Percentiles rank a stretch among this genome's conserved stretches.
phyloP scores from a whole-genome alignment of 2,329 filamentous ascomycete genomes.

The Fusarium sp. region DNA sequence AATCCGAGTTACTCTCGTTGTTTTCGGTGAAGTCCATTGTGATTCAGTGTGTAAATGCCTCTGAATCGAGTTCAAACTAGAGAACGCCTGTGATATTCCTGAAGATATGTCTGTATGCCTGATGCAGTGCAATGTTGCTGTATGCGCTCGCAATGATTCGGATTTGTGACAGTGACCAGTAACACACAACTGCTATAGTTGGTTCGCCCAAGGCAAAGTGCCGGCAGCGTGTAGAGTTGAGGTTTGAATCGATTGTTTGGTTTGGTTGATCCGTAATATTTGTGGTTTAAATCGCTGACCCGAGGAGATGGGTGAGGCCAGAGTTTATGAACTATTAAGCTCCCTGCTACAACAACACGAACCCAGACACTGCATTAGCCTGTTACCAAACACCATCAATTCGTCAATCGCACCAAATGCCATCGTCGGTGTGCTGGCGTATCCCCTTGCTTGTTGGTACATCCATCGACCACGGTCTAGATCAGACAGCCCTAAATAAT shows the following conservation, averaged over 20 bases:
- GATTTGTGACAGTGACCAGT: slow-evolving; percentile 3
- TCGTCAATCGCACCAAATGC: slow-evolving; percentile 5
- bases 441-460: slow-evolving; percentile 1
- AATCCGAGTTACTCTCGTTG: slow-evolving; percentile 6
- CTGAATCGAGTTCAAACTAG: not conserved
- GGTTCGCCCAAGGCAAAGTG: not conserved
- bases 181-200: not conserved
- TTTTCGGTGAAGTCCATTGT: slow-evolving; percentile 15
- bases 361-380: slow-evolving; percentile 8
- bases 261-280: not conserved
- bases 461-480: slow-evolving; percentile 5
- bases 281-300: not conserved
- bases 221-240: not conserved
- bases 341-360: slow-evolving; percentile 4
- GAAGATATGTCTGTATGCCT: not conserved
- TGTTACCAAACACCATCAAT: not conserved
- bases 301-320: slow-evolving; percentile 15
- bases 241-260: not conserved
- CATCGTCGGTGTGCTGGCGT: slow-evolving; percentile 13
- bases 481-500: slow-evolving; percentile 15
- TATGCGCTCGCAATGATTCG: not conserved
- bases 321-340: slow-evolving; percentile 26
- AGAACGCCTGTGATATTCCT: not conserved
- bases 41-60: not conserved
- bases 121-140: slow-evolving; percentile 18